A percentile compares a stretch with the other conserved stretches of the same genome.
Evolutionary conservation across 306 rosid species (phyloP).

Genomic region (Ormosia semicastrata): DNA sequence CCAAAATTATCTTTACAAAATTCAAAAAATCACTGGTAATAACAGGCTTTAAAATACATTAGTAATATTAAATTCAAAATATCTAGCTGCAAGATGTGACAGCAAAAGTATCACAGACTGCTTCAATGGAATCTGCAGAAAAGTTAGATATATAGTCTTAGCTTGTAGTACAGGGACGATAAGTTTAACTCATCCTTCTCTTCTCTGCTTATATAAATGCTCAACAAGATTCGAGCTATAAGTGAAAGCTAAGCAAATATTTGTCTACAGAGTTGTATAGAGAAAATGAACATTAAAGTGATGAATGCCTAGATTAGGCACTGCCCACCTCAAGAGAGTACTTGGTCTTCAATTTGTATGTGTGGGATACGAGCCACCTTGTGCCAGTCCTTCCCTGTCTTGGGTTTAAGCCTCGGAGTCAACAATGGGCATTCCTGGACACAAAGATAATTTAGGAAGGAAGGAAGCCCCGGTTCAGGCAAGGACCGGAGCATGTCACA

Average conservation of each 20-base stretch:
- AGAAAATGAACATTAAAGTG: not conserved
- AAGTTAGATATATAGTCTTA: not conserved
- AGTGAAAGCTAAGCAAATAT: not conserved
- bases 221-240: not conserved
- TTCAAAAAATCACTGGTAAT: no score
- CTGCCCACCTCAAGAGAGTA: not conserved
- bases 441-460: not conserved
- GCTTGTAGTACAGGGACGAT: not conserved
- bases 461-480: conserved; percentile 18
- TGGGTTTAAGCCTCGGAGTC: not conserved
- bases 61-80: no score
- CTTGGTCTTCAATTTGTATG: not conserved
- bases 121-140: not conserved
- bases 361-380: not conserved
- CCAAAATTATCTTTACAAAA: no score
- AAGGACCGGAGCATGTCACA: conserved; percentile 12
- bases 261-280: not conserved
- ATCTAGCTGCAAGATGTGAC: no score
- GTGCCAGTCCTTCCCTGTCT: not conserved
- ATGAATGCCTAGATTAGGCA: not conserved
- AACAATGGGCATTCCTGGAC: conserved; percentile 12
- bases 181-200: not conserved
- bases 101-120: no score
- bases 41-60: no score
- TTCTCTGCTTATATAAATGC: not conserved